A percentile compares a stretch with the other conserved stretches of the same genome.
phyloP scores from a whole-genome alignment of 1,284 basidiomycete genomes.

The Ganoderma resinaceum region DNA sequence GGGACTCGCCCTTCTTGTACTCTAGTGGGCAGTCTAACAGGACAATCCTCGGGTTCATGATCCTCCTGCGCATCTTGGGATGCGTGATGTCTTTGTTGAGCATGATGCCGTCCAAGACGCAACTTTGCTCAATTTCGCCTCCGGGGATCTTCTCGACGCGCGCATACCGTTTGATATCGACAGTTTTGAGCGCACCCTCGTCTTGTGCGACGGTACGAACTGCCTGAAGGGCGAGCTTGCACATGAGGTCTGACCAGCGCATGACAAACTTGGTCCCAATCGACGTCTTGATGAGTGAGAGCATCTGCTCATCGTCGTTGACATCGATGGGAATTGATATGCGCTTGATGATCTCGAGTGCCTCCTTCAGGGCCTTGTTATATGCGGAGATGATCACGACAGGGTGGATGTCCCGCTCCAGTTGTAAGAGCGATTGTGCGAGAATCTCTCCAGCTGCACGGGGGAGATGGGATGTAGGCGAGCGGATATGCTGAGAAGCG shows the following conservation, averaged over 20 bases:
- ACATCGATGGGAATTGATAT: conserved; percentile 94
- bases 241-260: conserved; percentile 98
- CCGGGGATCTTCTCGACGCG: conserved; percentile 98
- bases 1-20: conserved; percentile 99
- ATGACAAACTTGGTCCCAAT: conserved; percentile 99
- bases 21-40: conserved; percentile 96
- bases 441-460: conserved; percentile 93
- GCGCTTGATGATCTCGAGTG: conserved; percentile 86
- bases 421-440: conserved; percentile 91
- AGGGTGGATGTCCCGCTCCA: conserved; percentile 97
- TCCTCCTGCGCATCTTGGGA: conserved; percentile 94
- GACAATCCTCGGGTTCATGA: conserved; percentile 90
- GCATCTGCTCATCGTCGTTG: conserved; percentile 90
- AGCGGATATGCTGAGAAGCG: background rate
- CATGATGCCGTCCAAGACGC: conserved; percentile 92
- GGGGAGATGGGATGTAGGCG: background rate
- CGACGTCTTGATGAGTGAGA: conserved; percentile 96
- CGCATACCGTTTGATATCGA: conserved; percentile 98
- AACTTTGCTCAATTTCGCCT: conserved; percentile 94
- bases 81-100: conserved; percentile 99
- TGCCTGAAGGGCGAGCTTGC: conserved; percentile 91
- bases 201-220: conserved; percentile 85
- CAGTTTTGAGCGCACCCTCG: conserved; percentile 77
- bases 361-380: conserved; percentile 93
- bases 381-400: conserved; percentile 99